A percentile compares a stretch with the other conserved stretches of the same genome.
Evolutionary conservation across 768 basidiomycete species (phyloP).

Genomic region (Collybiopsis luxurians): DNA sequence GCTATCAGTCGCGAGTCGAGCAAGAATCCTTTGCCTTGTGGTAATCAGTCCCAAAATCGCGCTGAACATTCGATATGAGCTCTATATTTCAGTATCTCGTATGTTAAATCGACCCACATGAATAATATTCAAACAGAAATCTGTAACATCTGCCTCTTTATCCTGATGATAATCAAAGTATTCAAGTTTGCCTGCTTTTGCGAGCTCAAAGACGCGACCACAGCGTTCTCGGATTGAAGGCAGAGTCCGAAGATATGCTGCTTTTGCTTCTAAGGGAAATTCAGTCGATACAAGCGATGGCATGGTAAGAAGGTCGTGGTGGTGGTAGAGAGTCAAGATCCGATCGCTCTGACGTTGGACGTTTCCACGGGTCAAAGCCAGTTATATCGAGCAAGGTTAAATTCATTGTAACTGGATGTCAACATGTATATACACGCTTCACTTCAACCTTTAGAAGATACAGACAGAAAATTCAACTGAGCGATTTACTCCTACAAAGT

Average conservation of each 20-base stretch:
- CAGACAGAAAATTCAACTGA: no score
- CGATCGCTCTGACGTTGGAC: no score
- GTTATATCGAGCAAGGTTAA: no score
- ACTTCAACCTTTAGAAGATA: no score
- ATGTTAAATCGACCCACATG: constrained; percentile 47
- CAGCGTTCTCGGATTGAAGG: constrained; percentile 91
- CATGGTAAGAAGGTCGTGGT: not conserved
- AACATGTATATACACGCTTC: no score
- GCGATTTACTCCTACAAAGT: no score
- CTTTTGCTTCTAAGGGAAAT: constrained; percentile 35
- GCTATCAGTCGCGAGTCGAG: no score
- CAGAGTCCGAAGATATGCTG: constrained; percentile 77
- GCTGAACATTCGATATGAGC: constrained; percentile 36
- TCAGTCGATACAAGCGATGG: not conserved
- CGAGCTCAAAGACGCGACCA: constrained; percentile 72
- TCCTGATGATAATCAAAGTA: constrained; percentile 87
- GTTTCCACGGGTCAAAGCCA: no score
- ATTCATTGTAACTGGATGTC: no score
- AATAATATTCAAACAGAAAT: constrained; percentile 77
- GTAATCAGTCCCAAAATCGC: constrained; percentile 77
- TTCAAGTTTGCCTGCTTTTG: constrained; percentile 67
- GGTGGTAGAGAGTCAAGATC: no score
- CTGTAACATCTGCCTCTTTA: constrained; percentile 64
- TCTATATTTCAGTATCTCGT: not conserved
- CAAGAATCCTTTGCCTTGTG: constrained; percentile 42